Evolutionary conservation across 495 filamentous ascomycete genomes (phyloP).

Genomic region (Penicillium roqueforti): DNA sequence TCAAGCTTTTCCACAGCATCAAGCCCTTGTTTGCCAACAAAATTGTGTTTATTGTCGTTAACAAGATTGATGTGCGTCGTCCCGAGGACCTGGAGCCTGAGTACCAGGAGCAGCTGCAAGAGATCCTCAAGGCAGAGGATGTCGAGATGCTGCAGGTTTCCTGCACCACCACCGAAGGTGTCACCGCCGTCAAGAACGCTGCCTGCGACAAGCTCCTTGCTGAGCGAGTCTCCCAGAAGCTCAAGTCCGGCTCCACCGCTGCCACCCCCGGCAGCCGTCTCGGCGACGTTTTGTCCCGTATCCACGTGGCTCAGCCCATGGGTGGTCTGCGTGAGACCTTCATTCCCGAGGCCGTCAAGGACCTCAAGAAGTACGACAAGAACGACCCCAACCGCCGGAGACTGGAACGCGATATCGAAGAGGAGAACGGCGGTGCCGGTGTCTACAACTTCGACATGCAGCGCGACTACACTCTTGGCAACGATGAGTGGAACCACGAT

Average conservation of each 20-base stretch:
- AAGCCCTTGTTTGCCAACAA: slow-evolving; percentile 97
- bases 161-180: slow-evolving; percentile 90
- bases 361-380: slow-evolving; percentile 82
- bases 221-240: slow-evolving; percentile 88
- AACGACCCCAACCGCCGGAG: slow-evolving; percentile 73
- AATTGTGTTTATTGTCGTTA: slow-evolving; percentile 91
- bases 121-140: slow-evolving; percentile 75
- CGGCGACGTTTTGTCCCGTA: slow-evolving; percentile 83
- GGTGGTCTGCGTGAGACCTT: slow-evolving; percentile 77
- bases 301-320: slow-evolving; percentile 91
- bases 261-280: slow-evolving; percentile 69
- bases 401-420: slow-evolving; percentile 83
- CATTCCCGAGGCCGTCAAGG: slow-evolving; percentile 81
- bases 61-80: slow-evolving; percentile 91
- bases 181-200: slow-evolving; percentile 90
- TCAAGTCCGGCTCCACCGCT: slow-evolving; percentile 79
- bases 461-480: slow-evolving; percentile 76
- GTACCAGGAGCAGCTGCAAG: slow-evolving; percentile 70
- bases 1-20: slow-evolving; percentile 89
- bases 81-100: slow-evolving; percentile 86
- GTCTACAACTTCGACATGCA: slow-evolving; percentile 91
- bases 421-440: slow-evolving; percentile 88
- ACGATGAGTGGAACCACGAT: slow-evolving; percentile 92
- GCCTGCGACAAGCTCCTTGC: slow-evolving; percentile 91
- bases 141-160: slow-evolving; percentile 89